Evolutionary conservation across 2,329 filamentous ascomycete genomes (phyloP).

Genomic region (Paracoccidioides brasiliensis): DNA sequence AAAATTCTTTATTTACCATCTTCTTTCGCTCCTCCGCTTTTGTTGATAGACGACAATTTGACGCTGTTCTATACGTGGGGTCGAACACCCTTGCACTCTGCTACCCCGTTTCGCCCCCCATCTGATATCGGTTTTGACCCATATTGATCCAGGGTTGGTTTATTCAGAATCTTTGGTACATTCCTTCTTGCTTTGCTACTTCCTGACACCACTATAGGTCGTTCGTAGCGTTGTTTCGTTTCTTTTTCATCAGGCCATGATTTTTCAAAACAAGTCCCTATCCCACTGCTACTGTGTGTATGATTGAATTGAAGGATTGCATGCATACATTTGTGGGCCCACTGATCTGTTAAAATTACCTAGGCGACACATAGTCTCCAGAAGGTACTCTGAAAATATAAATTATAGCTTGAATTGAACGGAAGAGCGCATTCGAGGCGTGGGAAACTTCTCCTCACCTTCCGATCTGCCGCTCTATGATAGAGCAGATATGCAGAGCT

Average conservation of each 20-base stretch:
- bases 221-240: not conserved
- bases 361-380: not conserved
- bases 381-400: not conserved
- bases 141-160: not conserved
- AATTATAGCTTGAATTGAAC: not conserved
- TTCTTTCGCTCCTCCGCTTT: not conserved
- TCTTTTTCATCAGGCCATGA: not conserved
- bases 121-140: not conserved
- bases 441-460: not conserved
- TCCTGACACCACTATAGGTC: not conserved
- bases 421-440: not conserved
- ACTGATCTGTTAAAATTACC: not conserved
- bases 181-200: not conserved
- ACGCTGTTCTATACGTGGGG: not conserved
- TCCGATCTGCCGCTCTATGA: not conserved
- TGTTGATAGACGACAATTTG: not conserved
- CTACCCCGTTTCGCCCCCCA: not conserved
- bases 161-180: not conserved
- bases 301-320: not conserved
- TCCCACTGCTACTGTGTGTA: not conserved
- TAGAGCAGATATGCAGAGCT: conserved; percentile 36
- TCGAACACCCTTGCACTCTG: not conserved
- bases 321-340: not conserved
- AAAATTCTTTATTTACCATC: not conserved
- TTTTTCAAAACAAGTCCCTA: not conserved